Evolutionary conservation across 1,284 basidiomycete genomes (phyloP).

Genomic region (Ustilago xerochloae): DNA sequence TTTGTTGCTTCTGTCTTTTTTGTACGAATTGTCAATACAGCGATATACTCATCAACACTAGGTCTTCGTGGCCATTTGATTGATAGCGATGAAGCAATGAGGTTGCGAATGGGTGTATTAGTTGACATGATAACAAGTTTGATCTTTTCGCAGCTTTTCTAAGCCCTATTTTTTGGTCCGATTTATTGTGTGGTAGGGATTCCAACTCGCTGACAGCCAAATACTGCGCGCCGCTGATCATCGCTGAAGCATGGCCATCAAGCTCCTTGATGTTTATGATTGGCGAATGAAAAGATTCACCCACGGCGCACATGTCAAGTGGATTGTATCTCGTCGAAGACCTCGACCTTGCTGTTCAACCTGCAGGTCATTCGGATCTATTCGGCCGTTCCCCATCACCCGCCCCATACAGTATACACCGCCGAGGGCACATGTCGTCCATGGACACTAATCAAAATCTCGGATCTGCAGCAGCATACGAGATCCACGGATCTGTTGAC

Average conservation of each 20-base stretch:
- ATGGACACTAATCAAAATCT: no score
- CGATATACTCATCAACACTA: background rate
- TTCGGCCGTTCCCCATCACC: background rate
- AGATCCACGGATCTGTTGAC: background rate
- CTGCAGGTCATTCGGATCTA: conserved; percentile 3
- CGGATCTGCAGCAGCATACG: no score
- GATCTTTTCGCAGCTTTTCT: background rate
- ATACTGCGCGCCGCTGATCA: no score
- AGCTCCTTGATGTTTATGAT: no score
- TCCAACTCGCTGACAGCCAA: no score
- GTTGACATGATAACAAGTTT: no score
- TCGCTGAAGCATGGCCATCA: no score
- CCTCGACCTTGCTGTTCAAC: background rate
- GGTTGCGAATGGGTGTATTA: no score
- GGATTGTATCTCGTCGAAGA: background rate
- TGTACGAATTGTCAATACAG: background rate
- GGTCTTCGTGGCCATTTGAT: background rate
- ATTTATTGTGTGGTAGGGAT: background rate
- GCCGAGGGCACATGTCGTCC: no score
- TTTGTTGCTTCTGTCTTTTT: background rate
- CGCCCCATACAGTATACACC: background rate
- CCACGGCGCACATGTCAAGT: background rate
- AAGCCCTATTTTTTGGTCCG: background rate
- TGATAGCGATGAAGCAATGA: no score
- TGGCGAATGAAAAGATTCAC: no score